Base-by-base conservation (phyloP, 2,329 filamentous ascomycete genomes). In the Cercospora zeae-maydis region DNA sequence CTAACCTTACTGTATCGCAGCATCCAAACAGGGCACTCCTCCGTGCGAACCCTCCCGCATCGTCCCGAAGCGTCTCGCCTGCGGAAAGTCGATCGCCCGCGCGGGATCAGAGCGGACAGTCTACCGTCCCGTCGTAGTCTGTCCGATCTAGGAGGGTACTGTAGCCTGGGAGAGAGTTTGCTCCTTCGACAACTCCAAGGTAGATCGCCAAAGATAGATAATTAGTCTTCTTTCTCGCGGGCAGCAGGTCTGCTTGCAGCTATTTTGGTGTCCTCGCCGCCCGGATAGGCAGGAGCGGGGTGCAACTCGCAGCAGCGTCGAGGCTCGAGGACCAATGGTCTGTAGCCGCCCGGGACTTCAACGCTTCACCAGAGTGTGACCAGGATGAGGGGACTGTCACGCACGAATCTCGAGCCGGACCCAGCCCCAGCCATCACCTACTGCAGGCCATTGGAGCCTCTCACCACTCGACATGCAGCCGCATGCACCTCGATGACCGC, bases 11-110 rank as follows among this genome's bases (percentile, higher is more conserved):
- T n/a, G n/a, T n/a, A n/a, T 52, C 31, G 16, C 33, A n/a, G 16
- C n/a, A 21, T 52, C 57, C 11, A 53, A 59, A 52, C 27, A 42
- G 34, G 62, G 31, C 58, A 62, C 37, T 58, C 30, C 37, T 55
- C 62, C 62, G 62, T 49, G 42, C 55, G 58, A 42, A 42, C 36
- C 64, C 61, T 31, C 11, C 51, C 66, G 66, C 65, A 51, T 64
- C 67, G 65, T 62, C 59, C 65, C 67, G 65, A 63, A 63, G 64
- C 67, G 63, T 59, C 62, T 64, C 63, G 61, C 56, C 54, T 58
- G 36, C 59, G 36, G 34, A 63, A n/a, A n/a, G 61, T 58, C 58
- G 63, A 63, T 65, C 63, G 60, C 55, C 60, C 54, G 47, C 45
- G 34, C 59, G 56, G 30, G 47, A 51, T 57, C n/a, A 36, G 9